Percentiles rank a stretch among this genome's conserved stretches.
Evolutionary conservation across 2,329 filamentous ascomycete genomes (phyloP).

Genomic region (Dryadomyces sulphureus): DNA sequence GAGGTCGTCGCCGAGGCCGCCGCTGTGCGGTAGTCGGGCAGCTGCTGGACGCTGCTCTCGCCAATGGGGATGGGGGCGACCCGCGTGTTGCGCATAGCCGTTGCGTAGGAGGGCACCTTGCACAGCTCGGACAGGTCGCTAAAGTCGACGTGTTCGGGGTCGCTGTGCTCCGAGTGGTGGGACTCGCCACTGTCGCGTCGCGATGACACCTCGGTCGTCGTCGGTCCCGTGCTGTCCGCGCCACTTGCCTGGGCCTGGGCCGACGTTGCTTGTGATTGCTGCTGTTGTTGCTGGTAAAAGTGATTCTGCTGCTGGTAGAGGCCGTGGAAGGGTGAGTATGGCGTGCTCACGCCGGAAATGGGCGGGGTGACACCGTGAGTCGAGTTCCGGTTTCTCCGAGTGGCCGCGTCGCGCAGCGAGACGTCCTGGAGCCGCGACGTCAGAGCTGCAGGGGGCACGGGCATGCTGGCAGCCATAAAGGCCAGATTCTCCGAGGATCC

Average conservation of each 20-base stretch:
- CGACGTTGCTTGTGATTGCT: constrained; percentile 15
- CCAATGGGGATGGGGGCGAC: constrained; percentile 36
- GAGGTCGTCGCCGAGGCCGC: constrained; percentile 13
- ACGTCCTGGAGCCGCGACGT: constrained; percentile 59
- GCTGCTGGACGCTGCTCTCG: constrained; percentile 23
- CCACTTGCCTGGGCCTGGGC: not conserved
- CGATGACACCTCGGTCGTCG: constrained; percentile 32
- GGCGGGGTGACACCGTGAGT: constrained; percentile 15
- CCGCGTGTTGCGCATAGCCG: constrained; percentile 49
- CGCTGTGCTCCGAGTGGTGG: constrained; percentile 32
- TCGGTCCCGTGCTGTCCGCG: not conserved
- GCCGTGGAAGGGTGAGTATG: constrained; percentile 22
- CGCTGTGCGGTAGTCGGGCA: constrained; percentile 55
- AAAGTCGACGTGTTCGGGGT: constrained; percentile 41
- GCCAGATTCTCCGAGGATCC: constrained; percentile 72
- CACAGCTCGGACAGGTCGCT: constrained; percentile 49
- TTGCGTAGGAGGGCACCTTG: constrained; percentile 65
- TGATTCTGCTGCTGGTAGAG: not conserved
- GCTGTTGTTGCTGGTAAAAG: not conserved
- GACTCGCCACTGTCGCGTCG: constrained; percentile 38
- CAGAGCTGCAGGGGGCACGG: constrained; percentile 35
- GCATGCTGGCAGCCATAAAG: constrained; percentile 33
- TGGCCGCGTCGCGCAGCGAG: constrained; percentile 22
- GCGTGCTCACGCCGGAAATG: constrained; percentile 25
- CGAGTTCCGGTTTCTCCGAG: constrained; percentile 26